phyloP scores from a whole-genome alignment of 495 filamentous ascomycete species.

The Penicillium malachiteum region DNA sequence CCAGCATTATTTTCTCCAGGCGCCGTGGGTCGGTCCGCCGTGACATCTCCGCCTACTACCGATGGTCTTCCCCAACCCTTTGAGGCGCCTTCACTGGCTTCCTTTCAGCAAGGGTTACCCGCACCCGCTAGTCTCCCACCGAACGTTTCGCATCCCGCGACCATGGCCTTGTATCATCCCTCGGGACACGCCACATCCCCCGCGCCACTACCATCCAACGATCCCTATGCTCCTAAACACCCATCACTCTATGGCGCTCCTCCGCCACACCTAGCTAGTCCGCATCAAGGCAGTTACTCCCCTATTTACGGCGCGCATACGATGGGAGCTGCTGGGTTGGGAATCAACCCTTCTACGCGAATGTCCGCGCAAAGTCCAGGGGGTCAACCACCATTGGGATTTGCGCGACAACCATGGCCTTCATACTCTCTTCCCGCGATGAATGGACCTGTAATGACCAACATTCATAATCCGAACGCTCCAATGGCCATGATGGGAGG shows the following conservation, averaged over 20 bases:
- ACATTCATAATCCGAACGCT: conserved; percentile 68
- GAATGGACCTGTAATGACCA: conserved; percentile 72
- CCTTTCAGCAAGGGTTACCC: conserved; percentile 55
- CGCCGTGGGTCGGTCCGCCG: conserved; percentile 40
- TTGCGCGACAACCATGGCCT: conserved; percentile 51
- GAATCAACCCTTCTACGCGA: conserved; percentile 51
- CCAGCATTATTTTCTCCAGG: conserved; percentile 55
- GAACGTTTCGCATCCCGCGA: conserved; percentile 16
- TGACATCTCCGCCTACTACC: conserved; percentile 52
- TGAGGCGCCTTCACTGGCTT: conserved; percentile 56
- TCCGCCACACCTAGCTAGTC: conserved; percentile 60
- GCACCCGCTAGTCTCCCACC: conserved; percentile 37
- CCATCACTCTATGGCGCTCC: conserved; percentile 52
- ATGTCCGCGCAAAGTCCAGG: conserved; percentile 55
- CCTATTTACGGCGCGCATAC: conserved; percentile 55
- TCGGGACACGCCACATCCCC: conserved; percentile 58
- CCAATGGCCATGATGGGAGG: conserved; percentile 68
- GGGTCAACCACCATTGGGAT: conserved; percentile 48
- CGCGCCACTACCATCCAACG: conserved; percentile 59
- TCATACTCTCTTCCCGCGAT: conserved; percentile 59
- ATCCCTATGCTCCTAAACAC: conserved; percentile 60
- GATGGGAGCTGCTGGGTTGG: conserved; percentile 58
- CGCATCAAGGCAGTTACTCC: conserved; percentile 60
- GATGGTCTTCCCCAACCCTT: conserved; percentile 53
- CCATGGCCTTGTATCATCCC: conserved; percentile 26